A percentile compares a stretch with the other conserved stretches of the same genome.
Evolutionary conservation across 1,284 basidiomycete species (phyloP).

Genomic region (Cystobasidium slooffiae): DNA sequence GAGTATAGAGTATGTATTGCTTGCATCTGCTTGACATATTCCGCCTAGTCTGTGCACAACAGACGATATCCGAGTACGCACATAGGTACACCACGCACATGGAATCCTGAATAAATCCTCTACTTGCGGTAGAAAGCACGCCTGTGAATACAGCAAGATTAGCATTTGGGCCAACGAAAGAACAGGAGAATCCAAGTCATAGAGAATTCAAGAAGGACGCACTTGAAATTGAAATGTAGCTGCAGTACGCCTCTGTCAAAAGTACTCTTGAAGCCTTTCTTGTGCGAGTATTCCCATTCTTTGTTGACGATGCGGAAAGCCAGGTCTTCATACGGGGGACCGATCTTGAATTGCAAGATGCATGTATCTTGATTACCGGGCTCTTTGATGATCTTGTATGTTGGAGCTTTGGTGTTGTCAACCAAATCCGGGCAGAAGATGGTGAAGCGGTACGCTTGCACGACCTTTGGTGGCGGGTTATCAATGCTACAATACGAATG

Average conservation of each 20-base stretch:
- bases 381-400: conserved; percentile 90
- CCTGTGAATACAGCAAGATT: conserved; percentile 11
- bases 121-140: conserved; percentile 46
- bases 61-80: background rate
- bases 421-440: conserved; percentile 76
- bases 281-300: conserved; percentile 98
- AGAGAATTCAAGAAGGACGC: conserved; percentile 5
- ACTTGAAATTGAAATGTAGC: conserved; percentile 55
- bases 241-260: conserved; percentile 65
- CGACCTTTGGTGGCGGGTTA: conserved; percentile 95
- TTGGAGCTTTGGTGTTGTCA: conserved; percentile 94
- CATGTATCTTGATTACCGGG: conserved; percentile 93
- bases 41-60: too few species aligned
- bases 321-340: conserved; percentile 98
- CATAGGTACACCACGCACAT: background rate
- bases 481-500: conserved; percentile 67
- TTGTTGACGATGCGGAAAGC: conserved; percentile 97
- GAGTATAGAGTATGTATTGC: too few species aligned
- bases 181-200: background rate
- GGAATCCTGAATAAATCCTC: background rate
- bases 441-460: conserved; percentile 92
- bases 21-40: too few species aligned
- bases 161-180: background rate
- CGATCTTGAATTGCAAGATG: conserved; percentile 89
- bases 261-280: conserved; percentile 64